Conservation (phyloP, 2,329 filamentous ascomycete genomes). For the Sporothrix protearum region DNA sequence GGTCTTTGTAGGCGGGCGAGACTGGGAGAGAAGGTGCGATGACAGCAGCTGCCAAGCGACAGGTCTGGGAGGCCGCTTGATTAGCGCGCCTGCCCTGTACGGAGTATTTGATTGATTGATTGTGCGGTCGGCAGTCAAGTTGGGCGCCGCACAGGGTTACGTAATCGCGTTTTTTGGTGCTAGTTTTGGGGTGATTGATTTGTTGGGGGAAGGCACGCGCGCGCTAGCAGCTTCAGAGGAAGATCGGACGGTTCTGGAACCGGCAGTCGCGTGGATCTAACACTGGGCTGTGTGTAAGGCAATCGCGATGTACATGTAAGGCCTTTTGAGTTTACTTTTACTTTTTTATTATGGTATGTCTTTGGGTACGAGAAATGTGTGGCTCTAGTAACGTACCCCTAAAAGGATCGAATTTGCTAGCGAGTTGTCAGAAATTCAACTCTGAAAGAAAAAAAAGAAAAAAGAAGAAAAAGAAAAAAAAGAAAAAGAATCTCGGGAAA, state of each 20-base stretch:
- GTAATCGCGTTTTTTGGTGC: background rate
- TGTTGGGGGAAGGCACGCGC: slow-evolving; percentile 3
- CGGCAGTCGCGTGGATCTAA: background rate
- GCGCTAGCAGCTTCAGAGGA: background rate
- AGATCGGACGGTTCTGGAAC: background rate
- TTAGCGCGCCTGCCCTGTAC: background rate
- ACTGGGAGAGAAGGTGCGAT: background rate
- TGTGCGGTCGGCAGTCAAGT: background rate
- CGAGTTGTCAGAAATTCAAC: too few relatives aligned
- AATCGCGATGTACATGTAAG: background rate
- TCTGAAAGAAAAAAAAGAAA: too few relatives aligned
- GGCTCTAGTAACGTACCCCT: too few relatives aligned
- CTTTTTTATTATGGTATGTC: too few relatives aligned
- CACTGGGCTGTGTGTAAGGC: background rate
- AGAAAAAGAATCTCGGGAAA: too few relatives aligned
- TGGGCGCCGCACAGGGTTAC: background rate
- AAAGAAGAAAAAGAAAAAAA: too few relatives aligned
- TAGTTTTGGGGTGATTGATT: background rate
- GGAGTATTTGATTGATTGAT: background rate
- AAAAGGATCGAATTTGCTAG: too few relatives aligned
- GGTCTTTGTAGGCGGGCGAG: background rate
- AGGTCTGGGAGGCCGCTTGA: background rate
- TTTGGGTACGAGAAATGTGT: too few relatives aligned
- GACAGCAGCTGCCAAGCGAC: background rate
- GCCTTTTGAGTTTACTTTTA: background rate